Base-by-base conservation (phyloP, 345 rosid genomes). In the Ceriops zippeliana region DNA sequence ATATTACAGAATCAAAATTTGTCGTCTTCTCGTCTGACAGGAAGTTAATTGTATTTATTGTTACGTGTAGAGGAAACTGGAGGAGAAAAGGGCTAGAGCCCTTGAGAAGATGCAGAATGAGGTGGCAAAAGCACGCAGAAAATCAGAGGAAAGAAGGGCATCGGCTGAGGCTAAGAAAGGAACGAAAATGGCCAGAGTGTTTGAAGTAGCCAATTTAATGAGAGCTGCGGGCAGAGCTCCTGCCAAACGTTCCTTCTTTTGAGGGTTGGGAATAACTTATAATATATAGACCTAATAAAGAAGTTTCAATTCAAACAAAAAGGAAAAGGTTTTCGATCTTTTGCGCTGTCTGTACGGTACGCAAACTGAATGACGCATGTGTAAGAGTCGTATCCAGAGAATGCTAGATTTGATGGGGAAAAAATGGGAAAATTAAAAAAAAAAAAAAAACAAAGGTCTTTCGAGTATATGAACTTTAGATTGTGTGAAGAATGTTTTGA, bases 211-310 rank as follows among this genome's bases (percentile, higher is more conserved):
- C 77, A 91, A 89, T 82, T 83, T 93, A 75, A 89, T 93, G 97
- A 86, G 88, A 76, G 96, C 96, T n/a, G 83, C 91, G 28, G 97
- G 99, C 11, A 74, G 96, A 71, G 73, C 99, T 68, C 99, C 99
- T 6, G 82, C 80, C 10, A 95, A 95, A 73, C 78, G 90, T 1
- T 88, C 99, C 61, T 90, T 90, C 87, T 95, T 91, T 69, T 85
- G 59, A 81, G 7, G 7, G 53, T 52, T 4, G 4, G 51, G 26
- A 42, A 37, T 22, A 5, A 21, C 37, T 30, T 38, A 27, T 28
- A 28, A 28, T 28, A 16, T 42, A 37, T 28, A 28, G 27, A 49
- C 31, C 26, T 10, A 34, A 34, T 34, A 34, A 16, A 32, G 34
- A 60, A 47, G 58, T 53, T 7, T n/a, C 19, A 21, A 58, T 27